phyloP scores from a whole-genome alignment of 148 eudicot genomes.

The Vaccinium myrtillus region DNA sequence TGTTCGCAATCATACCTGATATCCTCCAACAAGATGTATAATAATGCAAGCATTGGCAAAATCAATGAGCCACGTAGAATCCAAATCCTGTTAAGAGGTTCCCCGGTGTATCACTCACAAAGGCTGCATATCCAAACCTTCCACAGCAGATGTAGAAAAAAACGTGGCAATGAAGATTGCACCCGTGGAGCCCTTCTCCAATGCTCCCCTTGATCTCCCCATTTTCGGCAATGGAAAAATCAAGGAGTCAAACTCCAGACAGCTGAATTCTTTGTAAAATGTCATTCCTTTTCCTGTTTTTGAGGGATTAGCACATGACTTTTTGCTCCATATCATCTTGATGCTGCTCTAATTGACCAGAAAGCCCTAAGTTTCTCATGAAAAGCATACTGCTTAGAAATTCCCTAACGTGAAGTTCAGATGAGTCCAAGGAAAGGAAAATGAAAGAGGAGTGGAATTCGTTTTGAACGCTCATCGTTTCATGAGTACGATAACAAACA shows the following conservation, averaged over 20 bases:
- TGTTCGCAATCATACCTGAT: constrained; percentile 36
- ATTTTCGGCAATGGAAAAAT: constrained; percentile 32
- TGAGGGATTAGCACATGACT: neutral
- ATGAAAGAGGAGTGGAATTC: too few relatives aligned
- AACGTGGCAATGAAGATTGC: constrained; percentile 44
- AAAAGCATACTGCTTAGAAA: too few relatives aligned
- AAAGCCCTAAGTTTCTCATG: too few relatives aligned
- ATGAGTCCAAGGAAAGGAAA: neutral
- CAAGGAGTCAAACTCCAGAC: too few relatives aligned
- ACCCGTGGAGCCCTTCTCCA: constrained; percentile 53
- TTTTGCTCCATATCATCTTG: too few relatives aligned
- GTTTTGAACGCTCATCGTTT: too few relatives aligned
- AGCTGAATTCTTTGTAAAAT: neutral
- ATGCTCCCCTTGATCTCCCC: constrained; percentile 51
- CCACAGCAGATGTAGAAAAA: constrained; percentile 66
- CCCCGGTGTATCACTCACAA: constrained; percentile 56
- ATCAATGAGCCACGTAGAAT: constrained; percentile 59
- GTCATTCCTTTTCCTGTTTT: neutral
- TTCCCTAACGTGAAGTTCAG: neutral
- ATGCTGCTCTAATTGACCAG: too few relatives aligned
- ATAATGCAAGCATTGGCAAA: constrained; percentile 65
- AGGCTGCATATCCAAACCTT: constrained; percentile 84
- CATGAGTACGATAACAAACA: too few relatives aligned
- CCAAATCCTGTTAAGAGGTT: constrained; percentile 61
- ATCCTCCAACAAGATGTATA: constrained; percentile 60